Evolutionary conservation across 805 yeast species (phyloP).

Genomic region (Ogataea sp.): DNA sequence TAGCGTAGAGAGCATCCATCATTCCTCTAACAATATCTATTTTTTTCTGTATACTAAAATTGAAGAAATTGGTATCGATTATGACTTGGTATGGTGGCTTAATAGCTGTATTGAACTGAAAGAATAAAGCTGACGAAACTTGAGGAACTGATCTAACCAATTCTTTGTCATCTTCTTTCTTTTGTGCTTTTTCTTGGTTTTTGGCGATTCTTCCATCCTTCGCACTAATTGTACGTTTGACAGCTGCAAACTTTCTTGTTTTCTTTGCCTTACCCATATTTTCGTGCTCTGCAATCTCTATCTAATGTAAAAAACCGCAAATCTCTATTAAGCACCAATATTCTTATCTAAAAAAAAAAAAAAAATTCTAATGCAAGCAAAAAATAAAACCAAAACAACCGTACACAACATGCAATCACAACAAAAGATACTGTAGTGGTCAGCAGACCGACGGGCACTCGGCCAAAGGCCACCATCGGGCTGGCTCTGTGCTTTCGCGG

Average conservation of each 20-base stretch:
- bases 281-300: no score
- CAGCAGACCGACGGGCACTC: no score
- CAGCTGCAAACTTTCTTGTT: slow-evolving; percentile 92
- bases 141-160: slow-evolving; percentile 74
- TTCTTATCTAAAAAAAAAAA: no score
- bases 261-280: slow-evolving; percentile 99
- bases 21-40: slow-evolving; percentile 91
- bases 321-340: no score
- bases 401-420: no score
- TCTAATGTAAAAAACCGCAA: no score
- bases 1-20: slow-evolving; percentile 93
- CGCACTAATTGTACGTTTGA: slow-evolving; percentile 70
- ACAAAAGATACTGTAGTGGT: no score
- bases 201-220: slow-evolving; percentile 59
- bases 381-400: no score
- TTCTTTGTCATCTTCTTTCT: slow-evolving; percentile 62
- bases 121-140: slow-evolving; percentile 90
- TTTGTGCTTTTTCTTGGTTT: slow-evolving; percentile 31
- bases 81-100: slow-evolving; percentile 98
- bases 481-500: no score
- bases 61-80: slow-evolving; percentile 94
- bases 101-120: slow-evolving; percentile 88
- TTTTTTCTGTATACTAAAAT: slow-evolving; percentile 93
- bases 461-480: no score
- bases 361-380: no score